Conservation (phyloP, 2,329 filamentous ascomycete genomes). For the Parafenestella ontariensis region DNA sequence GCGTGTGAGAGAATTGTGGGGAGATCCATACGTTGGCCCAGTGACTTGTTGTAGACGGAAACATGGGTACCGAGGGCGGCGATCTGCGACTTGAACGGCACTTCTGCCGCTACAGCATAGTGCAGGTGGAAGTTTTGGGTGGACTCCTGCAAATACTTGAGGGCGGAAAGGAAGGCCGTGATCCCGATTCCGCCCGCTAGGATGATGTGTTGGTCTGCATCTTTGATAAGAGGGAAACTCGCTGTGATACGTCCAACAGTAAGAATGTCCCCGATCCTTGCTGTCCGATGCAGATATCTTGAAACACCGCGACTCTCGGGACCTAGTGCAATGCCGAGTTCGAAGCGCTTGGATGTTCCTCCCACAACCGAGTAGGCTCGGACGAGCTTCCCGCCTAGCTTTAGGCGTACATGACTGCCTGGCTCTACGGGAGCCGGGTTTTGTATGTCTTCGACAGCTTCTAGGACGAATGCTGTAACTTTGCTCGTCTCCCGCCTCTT, state of each 20-base stretch:
- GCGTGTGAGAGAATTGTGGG: slow-evolving; percentile 53
- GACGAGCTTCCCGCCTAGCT: slow-evolving; percentile 63
- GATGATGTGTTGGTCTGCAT: slow-evolving; percentile 66
- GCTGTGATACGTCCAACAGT: slow-evolving; percentile 60
- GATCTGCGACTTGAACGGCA: slow-evolving; percentile 63
- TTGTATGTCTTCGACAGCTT: slow-evolving; percentile 51
- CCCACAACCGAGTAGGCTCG: slow-evolving; percentile 68
- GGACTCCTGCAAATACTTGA: slow-evolving; percentile 45
- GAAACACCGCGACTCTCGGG: slow-evolving; percentile 66
- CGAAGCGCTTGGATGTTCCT: slow-evolving; percentile 59
- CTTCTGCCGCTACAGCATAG: slow-evolving; percentile 63
- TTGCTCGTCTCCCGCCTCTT: slow-evolving; percentile 60
- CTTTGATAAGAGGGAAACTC: slow-evolving; percentile 55
- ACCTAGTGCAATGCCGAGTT: slow-evolving; percentile 66
- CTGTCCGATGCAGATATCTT: slow-evolving; percentile 61
- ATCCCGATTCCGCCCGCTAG: slow-evolving; percentile 71
- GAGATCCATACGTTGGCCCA: slow-evolving; percentile 63
- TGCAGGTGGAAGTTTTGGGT: slow-evolving; percentile 61
- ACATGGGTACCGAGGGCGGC: slow-evolving; percentile 52
- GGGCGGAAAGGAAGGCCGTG: slow-evolving; percentile 66
- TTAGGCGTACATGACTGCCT: slow-evolving; percentile 65
- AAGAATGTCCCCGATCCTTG: slow-evolving; percentile 59
- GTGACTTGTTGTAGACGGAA: slow-evolving; percentile 61
- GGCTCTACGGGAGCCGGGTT: slow-evolving; percentile 44
- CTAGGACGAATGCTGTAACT: slow-evolving; percentile 61